phyloP scores from a whole-genome alignment of 2,329 filamentous ascomycete species.

The Diaporthe destruens region DNA sequence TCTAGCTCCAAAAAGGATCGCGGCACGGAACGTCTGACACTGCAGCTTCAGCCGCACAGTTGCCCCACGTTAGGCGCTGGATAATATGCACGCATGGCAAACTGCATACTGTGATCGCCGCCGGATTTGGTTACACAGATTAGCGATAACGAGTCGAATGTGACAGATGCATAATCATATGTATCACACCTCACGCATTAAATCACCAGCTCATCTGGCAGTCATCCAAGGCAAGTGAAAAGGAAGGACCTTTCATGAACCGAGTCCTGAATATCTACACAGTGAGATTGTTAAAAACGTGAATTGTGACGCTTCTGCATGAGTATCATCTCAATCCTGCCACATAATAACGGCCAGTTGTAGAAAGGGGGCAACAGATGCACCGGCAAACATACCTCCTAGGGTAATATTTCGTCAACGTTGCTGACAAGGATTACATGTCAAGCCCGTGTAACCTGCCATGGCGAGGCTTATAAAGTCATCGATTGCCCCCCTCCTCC shows the following conservation, averaged over 20 bases:
- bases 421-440: too few relatives aligned
- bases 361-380: background rate
- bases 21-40: background rate
- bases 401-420: background rate
- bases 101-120: background rate
- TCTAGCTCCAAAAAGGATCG: background rate
- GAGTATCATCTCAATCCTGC: background rate
- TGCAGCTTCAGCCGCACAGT: background rate
- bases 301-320: too few relatives aligned
- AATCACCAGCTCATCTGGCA: too few relatives aligned
- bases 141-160: background rate
- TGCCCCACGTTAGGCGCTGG: background rate
- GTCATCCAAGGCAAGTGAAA: too few relatives aligned
- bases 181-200: background rate
- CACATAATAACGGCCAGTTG: background rate
- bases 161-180: background rate
- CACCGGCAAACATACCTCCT: background rate
- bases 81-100: background rate
- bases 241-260: background rate
- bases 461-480: too few relatives aligned
- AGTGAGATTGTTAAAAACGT: background rate
- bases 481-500: too few relatives aligned
- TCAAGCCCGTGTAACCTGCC: too few relatives aligned
- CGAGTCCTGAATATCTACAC: background rate
- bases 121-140: background rate